phyloP scores from a whole-genome alignment of 371 early-diverging fungal species.

The Actinomortierella wolfii region DNA sequence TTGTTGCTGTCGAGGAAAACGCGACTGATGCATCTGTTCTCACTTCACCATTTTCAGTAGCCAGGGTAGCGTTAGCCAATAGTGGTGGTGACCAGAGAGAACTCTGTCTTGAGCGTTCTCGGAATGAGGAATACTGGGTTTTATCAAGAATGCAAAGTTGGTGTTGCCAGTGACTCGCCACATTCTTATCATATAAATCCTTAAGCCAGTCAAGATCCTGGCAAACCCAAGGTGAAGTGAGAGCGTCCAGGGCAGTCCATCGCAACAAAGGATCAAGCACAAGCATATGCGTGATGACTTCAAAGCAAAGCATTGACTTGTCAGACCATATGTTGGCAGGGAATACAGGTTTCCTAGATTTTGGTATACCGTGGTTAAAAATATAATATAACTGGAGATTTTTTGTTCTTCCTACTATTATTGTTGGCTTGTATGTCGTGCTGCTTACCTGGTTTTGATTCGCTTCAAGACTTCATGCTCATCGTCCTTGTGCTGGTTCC shows the following conservation, averaged over 20 bases:
- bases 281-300: slow-evolving; percentile 30
- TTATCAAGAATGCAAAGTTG: no score
- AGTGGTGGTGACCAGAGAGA: no score
- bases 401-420: neutral
- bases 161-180: slow-evolving; percentile 14
- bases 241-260: slow-evolving; percentile 25
- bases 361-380: neutral
- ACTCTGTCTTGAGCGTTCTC: no score
- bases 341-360: slow-evolving; percentile 17
- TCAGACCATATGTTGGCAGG: slow-evolving; percentile 12
- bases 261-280: slow-evolving; percentile 20
- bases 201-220: slow-evolving; percentile 22
- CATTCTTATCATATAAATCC: slow-evolving; percentile 13
- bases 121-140: no score
- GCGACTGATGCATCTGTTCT: no score
- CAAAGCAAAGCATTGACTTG: slow-evolving; percentile 21
- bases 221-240: slow-evolving; percentile 31
- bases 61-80: no score
- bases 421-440: neutral
- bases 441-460: slow-evolving; percentile 47
- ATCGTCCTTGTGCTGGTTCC: slow-evolving; percentile 47
- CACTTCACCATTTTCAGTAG: no score
- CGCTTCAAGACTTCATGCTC: slow-evolving; percentile 45
- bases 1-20: no score
- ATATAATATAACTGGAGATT: neutral